phyloP scores from a whole-genome alignment of 495 filamentous ascomycete genomes.

The Tuber brumale region DNA sequence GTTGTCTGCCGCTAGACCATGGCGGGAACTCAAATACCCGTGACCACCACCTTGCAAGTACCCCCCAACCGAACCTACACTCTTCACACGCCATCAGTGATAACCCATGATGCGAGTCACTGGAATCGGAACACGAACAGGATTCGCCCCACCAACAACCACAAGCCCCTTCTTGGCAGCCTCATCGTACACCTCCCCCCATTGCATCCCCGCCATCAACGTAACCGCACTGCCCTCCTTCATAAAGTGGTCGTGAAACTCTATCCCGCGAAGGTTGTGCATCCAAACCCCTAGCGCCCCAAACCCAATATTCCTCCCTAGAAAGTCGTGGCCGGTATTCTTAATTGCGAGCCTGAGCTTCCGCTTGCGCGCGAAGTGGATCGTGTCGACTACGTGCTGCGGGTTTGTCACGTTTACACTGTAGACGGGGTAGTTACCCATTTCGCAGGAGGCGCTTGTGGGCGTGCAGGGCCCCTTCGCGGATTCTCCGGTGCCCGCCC shows the following conservation, averaged over 20 bases:
- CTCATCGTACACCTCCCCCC: slow-evolving; percentile 43
- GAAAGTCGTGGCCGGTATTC: slow-evolving; percentile 35
- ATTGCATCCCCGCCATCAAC: slow-evolving; percentile 50
- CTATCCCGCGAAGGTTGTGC: slow-evolving; percentile 49
- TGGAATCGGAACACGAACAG: slow-evolving; percentile 11
- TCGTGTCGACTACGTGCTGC: slow-evolving; percentile 17
- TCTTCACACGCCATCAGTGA: slow-evolving; percentile 27
- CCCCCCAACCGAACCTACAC: slow-evolving; percentile 50
- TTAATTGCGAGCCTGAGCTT: slow-evolving; percentile 31
- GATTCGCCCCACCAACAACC: slow-evolving; percentile 22
- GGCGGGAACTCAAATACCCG: slow-evolving; percentile 48
- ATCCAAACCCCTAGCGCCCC: slow-evolving; percentile 51
- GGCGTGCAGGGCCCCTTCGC: slow-evolving; percentile 9
- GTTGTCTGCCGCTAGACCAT: slow-evolving; percentile 58
- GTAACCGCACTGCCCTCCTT: slow-evolving; percentile 46
- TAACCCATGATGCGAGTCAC: not conserved
- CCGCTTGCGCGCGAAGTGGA: slow-evolving; percentile 34
- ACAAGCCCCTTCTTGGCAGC: slow-evolving; percentile 9
- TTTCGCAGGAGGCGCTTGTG: slow-evolving; percentile 9
- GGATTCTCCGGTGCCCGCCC: not conserved
- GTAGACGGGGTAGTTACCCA: slow-evolving; percentile 27
- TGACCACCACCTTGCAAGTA: slow-evolving; percentile 56
- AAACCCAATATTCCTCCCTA: slow-evolving; percentile 50
- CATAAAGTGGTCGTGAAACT: slow-evolving; percentile 45
- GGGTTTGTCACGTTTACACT: slow-evolving; percentile 30